These are phyloP conservation scores for Orobanche coerulescens DNA, from an alignment of 257 asterid species.

Conservation along the genomic window DNA sequence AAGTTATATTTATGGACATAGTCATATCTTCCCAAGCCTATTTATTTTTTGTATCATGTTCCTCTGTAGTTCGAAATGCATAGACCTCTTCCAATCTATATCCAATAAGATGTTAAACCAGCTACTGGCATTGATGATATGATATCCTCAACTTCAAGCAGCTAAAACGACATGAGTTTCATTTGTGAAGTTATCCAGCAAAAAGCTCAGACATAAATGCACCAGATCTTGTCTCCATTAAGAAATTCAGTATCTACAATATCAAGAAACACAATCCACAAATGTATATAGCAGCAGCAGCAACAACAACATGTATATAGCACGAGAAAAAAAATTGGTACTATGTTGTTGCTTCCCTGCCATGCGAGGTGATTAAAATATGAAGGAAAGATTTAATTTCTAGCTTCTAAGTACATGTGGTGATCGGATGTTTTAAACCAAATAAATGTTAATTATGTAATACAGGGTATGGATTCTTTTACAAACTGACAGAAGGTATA, in stretches of 20 bases:
- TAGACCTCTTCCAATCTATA: not conserved
- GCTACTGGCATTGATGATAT: not conserved
- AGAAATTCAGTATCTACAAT: not conserved
- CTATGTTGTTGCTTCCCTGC: not conserved
- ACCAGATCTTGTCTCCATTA: not conserved
- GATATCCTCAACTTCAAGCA: too few species aligned
- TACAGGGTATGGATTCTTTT: not conserved
- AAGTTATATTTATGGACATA: too few species aligned
- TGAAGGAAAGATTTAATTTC: not conserved
- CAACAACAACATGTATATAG: too few species aligned
- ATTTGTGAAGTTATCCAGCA: not conserved
- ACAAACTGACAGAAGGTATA: not conserved
- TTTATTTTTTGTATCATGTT: not conserved
- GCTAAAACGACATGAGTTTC: not conserved
- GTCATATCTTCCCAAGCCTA: not conserved
- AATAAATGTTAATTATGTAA: not conserved
- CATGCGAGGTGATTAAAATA: not conserved
- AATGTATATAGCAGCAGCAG: too few species aligned
- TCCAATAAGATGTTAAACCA: not conserved
- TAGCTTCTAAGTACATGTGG: not conserved
- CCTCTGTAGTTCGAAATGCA: not conserved
- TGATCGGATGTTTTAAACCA: not conserved
- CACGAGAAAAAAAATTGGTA: not conserved
- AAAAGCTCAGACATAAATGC: not conserved
- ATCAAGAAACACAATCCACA: not conserved